Base-by-base conservation (phyloP, 1,284 basidiomycete species). In the Pseudozyma pruni region DNA sequence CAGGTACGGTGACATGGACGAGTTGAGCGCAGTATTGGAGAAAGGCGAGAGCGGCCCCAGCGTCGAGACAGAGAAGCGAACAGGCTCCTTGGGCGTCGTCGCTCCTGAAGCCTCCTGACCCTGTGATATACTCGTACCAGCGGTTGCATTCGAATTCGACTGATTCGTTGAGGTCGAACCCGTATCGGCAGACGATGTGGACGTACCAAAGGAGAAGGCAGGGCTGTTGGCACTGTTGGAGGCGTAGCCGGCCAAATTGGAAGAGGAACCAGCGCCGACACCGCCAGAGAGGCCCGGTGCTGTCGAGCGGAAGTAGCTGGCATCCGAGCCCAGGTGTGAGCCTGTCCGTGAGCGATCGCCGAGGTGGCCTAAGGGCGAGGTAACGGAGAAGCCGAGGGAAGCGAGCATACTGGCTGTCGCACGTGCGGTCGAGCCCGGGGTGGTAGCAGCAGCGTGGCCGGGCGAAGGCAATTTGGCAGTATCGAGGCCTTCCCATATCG, bases 1-100 rank as follows among this genome's bases (percentile, higher is more conserved):
- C n/a, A 79, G 68, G 17, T 81, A 81, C 7, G 79, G 79, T 51
- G 75, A 78, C 71, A 80, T 80, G 41, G 69, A 75, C 34, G 75
- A 76, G 39, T 60, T 76, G 27, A 81, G 69, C 5, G 76, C 79
- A 27, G 78, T 80, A 50, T 76, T 78, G 11, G 77, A 78, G 39
- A 81, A 81, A 8, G 79, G 78, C 23, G 78, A 79, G 22, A 80
- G 68, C 3, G 78, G 70, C 1, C 79, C 78, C 0, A 74, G 48
- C 11, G 74, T 67, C 2, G 76, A 58, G 20, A 79, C 67, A 3
- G 71, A 66, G 58, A 78, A 80, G 25, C 78, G 78, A 19, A 69
- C 60, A n/a, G 74, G 68, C 43, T 81, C 79, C 48, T 76, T 76
- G 19, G 55, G 58, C 27, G 61, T 66, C 1, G 61, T 66, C 4